These are phyloP conservation scores for Yamadazyma triangularis DNA, from an alignment of 1,139 yeast species.

Conservation along the genomic window DNA sequence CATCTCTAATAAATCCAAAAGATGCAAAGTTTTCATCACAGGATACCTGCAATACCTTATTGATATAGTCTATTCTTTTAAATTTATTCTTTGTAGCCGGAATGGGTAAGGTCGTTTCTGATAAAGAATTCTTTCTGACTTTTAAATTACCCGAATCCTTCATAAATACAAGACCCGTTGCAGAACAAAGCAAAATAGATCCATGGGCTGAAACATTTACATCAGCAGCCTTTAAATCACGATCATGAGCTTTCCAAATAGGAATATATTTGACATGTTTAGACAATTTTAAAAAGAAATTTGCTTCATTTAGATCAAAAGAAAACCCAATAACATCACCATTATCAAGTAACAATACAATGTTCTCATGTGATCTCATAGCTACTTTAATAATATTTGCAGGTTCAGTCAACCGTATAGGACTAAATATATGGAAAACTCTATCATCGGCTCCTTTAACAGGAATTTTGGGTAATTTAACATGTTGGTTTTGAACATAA, in stretches of 20 bases:
- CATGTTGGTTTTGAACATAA: slow-evolving; percentile 54
- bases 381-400: slow-evolving; percentile 28
- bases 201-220: slow-evolving; percentile 70
- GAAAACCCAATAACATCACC: slow-evolving; percentile 48
- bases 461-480: slow-evolving; percentile 42
- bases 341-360: slow-evolving; percentile 44
- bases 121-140: slow-evolving; percentile 30
- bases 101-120: slow-evolving; percentile 23
- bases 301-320: slow-evolving; percentile 16
- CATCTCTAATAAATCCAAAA: slow-evolving; percentile 68
- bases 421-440: slow-evolving; percentile 52
- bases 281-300: slow-evolving; percentile 21
- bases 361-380: slow-evolving; percentile 29
- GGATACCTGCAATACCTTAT: slow-evolving; percentile 52
- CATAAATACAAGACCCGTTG: slow-evolving; percentile 59
- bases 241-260: slow-evolving; percentile 54
- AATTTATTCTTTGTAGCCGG: slow-evolving; percentile 43
- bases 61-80: slow-evolving; percentile 48
- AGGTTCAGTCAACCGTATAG: slow-evolving; percentile 42
- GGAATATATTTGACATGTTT: slow-evolving; percentile 32
- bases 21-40: slow-evolving; percentile 67
- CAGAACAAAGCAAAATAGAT: slow-evolving; percentile 60
- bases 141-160: slow-evolving; percentile 16
- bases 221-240: slow-evolving; percentile 50
- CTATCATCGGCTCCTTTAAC: slow-evolving; percentile 28